Evolutionary conservation across 805 yeast genomes (phyloP), one percentile per base, ranked within the genome.

Genomic region (Yarrowia divulgata): DNA sequence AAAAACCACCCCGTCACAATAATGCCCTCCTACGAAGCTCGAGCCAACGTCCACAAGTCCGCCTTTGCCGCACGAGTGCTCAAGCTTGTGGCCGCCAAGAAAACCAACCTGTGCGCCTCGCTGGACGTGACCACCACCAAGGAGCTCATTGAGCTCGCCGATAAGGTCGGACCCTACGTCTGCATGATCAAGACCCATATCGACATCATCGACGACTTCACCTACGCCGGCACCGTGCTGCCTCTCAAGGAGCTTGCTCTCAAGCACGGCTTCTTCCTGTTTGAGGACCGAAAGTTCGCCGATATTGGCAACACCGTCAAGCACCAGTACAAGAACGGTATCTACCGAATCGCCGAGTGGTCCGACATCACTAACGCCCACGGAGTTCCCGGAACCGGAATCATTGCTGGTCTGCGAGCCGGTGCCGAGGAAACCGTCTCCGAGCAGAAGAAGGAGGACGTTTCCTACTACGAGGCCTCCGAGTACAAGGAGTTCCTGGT

Each of bases 271-370:
- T 95, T 95, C 76, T 81, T 95, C 83, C 89, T 95, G 73, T 95
- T 95, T 77, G 99, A 95, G 81, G 99, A 95, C 80, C 85, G 99
- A 72, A 95, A 95, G 81, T 95, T 95, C 79, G 99, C 99, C 32
- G 99, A 95, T 79, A 95, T 95, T 74, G 99, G 99, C 18, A 92
- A 93, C 76, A 95, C 99, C 0, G 99, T 95, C 68, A 93, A 94
- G 80, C 85, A 91, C 55, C 99, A 95, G 79, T 95, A 94, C 79
- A 82, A 90, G 40, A 91, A 96, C 46, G 99, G 99, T 55, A 89
- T 91, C 12, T 93, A 87, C 81, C 88, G 86, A 76, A 94, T 94
- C 71, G 95, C 97, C 14, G 81, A 88, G 75, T 95, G 99, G 99
- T 88, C 98, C 0, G 97, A 95, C 76, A 93, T 95, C 73, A 94